Conservation (phyloP, 1,284 basidiomycete species). For the Rhodotorula sp. region DNA sequence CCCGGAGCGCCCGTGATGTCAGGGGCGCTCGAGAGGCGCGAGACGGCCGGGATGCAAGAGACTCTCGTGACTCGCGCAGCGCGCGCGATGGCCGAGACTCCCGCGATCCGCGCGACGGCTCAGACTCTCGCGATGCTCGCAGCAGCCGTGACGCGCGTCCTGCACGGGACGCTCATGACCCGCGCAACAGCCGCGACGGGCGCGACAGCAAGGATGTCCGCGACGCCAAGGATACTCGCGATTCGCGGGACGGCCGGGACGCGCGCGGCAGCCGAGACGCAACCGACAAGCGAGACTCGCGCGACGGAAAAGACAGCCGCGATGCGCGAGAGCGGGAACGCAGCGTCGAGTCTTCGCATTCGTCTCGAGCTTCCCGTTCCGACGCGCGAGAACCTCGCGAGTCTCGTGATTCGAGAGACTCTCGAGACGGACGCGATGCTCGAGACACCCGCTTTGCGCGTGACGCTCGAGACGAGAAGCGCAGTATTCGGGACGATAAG, state of each 20-base stretch:
- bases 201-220: background rate
- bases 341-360: conserved; percentile 22
- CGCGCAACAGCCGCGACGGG: background rate
- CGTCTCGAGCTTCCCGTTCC: background rate
- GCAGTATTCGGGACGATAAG: too few relatives aligned
- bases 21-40: background rate
- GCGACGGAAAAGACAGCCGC: conserved; percentile 1
- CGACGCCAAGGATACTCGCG: background rate
- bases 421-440: background rate
- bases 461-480: background rate
- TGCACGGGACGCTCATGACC: background rate
- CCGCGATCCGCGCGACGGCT: background rate
- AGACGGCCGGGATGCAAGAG: background rate
- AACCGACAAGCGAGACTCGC: conserved; percentile 1
- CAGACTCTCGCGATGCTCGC: background rate
- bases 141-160: background rate
- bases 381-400: background rate
- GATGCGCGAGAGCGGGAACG: conserved; percentile 4
- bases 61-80: background rate
- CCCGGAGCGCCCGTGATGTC: background rate
- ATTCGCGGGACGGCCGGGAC: background rate
- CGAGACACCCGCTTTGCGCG: background rate
- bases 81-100: background rate
- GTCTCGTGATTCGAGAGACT: background rate
- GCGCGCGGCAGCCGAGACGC: background rate